These are phyloP conservation scores for Phytophthora sp. DNA, from an alignment of 352 stramenopile species.

Conservation along the genomic window DNA sequence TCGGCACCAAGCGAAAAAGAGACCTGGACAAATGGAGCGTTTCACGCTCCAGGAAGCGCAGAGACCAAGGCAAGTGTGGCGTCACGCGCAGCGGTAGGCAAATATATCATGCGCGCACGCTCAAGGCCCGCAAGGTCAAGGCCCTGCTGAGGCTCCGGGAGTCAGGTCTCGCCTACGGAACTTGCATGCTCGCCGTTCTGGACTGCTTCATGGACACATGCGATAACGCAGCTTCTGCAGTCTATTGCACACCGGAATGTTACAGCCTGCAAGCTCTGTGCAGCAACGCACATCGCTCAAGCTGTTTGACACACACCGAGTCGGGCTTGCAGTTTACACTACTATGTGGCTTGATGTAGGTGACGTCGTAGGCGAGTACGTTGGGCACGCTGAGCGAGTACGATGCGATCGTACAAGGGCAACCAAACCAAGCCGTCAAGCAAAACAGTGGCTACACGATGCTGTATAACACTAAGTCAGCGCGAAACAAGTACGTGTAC, in stretches of 20 bases:
- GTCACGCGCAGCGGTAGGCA: background rate
- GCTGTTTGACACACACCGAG: constrained; percentile 4
- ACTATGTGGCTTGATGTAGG: background rate
- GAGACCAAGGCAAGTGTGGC: background rate
- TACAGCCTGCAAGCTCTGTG: constrained; percentile 6
- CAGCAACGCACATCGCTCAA: constrained; percentile 14
- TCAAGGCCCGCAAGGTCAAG: background rate
- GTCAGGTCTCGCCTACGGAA: background rate
- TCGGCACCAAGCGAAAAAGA: background rate
- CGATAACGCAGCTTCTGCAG: background rate
- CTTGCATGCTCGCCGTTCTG: background rate
- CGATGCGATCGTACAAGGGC: background rate
- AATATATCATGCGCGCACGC: background rate
- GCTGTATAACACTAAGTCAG: background rate
- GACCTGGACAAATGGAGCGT: background rate
- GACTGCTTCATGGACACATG: too few relatives aligned
- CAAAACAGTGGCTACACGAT: constrained; percentile 15
- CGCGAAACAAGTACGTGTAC: constrained; percentile 6
- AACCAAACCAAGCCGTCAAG: background rate
- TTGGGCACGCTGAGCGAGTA: background rate
- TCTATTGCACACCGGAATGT: background rate
- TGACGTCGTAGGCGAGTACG: constrained; percentile 9
- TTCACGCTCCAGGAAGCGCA: background rate
- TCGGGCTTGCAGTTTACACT: constrained; percentile 1
- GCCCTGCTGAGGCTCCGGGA: background rate